Percentiles rank a stretch among this genome's conserved stretches.
Conservation (phyloP, 495 filamentous ascomycete genomes). For the Penicillium bovifimosum region DNA sequence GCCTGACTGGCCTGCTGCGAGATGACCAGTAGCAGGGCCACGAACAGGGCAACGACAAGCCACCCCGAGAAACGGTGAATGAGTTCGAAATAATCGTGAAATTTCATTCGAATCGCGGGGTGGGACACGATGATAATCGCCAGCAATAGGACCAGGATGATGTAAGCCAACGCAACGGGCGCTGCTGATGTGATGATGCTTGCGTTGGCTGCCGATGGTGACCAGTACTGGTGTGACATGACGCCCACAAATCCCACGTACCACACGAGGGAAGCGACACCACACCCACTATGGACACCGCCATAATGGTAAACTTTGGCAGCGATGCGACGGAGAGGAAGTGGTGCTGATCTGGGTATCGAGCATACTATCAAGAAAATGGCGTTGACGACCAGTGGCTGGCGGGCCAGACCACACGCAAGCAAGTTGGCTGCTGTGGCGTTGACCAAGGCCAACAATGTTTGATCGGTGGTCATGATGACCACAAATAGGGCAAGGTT, state of each 20-base stretch:
- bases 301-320: conserved; percentile 76
- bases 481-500: conserved; percentile 48
- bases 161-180: conserved; percentile 33
- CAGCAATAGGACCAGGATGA: conserved; percentile 38
- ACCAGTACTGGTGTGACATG: conserved; percentile 44
- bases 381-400: conserved; percentile 69
- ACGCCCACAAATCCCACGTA: conserved; percentile 53
- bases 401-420: conserved; percentile 57
- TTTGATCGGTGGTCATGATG: conserved; percentile 33
- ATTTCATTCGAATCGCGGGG: conserved; percentile 40
- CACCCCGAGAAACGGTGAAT: conserved; percentile 53
- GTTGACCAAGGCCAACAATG: conserved; percentile 38
- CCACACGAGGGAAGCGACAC: conserved; percentile 63
- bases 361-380: conserved; percentile 57
- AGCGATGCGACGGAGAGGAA: conserved; percentile 56
- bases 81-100: conserved; percentile 53
- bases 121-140: conserved; percentile 40
- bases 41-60: conserved; percentile 45
- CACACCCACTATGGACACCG: conserved; percentile 69
- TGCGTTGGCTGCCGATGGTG: conserved; percentile 12
- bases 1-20: conserved; percentile 28
- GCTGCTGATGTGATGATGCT: conserved; percentile 23
- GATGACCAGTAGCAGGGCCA: conserved; percentile 36
- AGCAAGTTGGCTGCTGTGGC: conserved; percentile 49
- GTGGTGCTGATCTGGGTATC: conserved; percentile 55